These are phyloP conservation scores for Aschersonia sp. DNA, from an alignment of 2,329 filamentous ascomycete species.

Conservation along the genomic window DNA sequence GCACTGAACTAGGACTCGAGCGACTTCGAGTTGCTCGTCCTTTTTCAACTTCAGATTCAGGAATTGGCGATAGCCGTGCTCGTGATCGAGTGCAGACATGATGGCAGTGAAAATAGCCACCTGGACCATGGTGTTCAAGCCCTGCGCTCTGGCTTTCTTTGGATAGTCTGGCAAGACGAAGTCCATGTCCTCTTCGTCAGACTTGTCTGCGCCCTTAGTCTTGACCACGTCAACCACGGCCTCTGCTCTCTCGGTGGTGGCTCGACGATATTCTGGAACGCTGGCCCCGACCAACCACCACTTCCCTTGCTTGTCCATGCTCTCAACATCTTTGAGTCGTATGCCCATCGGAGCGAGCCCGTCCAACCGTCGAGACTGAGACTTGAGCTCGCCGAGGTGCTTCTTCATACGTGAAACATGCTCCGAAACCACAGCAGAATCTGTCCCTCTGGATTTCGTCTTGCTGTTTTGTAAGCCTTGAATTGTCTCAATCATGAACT, in stretches of 20 bases:
- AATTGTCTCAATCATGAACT: constrained; percentile 96
- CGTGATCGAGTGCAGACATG: constrained; percentile 69
- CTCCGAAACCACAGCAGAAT: constrained; percentile 60
- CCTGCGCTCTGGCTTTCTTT: constrained; percentile 62
- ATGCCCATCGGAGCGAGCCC: constrained; percentile 71
- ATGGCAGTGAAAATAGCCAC: constrained; percentile 88
- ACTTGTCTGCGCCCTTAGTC: constrained; percentile 11
- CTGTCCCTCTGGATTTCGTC: constrained; percentile 58
- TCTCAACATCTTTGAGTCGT: constrained; percentile 65
- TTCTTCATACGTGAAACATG: constrained; percentile 85
- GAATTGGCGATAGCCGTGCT: constrained; percentile 69
- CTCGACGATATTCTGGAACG: constrained; percentile 38
- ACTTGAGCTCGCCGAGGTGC: constrained; percentile 62
- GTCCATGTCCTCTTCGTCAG: constrained; percentile 31
- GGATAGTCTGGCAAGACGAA: constrained; percentile 48
- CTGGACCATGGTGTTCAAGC: constrained; percentile 76
- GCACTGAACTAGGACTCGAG: constrained; percentile 77
- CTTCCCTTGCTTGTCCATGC: constrained; percentile 77
- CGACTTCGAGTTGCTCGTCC: constrained; percentile 73
- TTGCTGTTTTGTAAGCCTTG: constrained; percentile 91
- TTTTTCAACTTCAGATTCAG: constrained; percentile 74
- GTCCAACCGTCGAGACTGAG: constrained; percentile 41
- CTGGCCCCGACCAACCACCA: constrained; percentile 99
- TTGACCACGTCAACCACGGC: constrained; percentile 8
- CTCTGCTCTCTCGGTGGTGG: constrained; percentile 4